Evolutionary conservation across 805 yeast genomes (phyloP), one percentile per base, ranked within the genome.

Genomic region (Jamesozyma piceae): DNA sequence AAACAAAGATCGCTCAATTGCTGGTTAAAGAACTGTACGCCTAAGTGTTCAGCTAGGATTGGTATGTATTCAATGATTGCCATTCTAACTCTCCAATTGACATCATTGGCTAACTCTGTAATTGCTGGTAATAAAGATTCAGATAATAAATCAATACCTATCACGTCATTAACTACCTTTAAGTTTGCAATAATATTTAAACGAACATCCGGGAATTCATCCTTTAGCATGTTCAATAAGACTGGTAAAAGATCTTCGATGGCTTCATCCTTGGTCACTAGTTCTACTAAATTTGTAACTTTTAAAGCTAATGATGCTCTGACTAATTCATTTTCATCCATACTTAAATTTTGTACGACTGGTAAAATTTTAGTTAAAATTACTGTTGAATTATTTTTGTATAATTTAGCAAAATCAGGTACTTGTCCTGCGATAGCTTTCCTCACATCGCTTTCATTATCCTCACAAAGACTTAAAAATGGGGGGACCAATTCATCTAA

Each of bases 1-100:
- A 92, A 76, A 57, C 96, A 92, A 53, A 92, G 71, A 39, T 84
- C 80, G 49, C 95, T 88, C 50, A 92, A 72, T 55, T 89, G 95
- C 60, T 86, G 84, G 63, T 92, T 92, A 66, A 92, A 92, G 57
- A 90, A 88, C 24, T 86, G 80, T 41, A 84, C 89, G 24, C 98
- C 98, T 46, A 92, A 72, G 66, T 92, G 97, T 55, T 84, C 83
- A 6, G 97, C 97, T 51, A 92, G 71, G 49, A 90, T 73, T 26
- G 99, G 99, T 51, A 89, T 87, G 66, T 92, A 92, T 62, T 92
- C 95, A 57, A 92, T 92, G 48, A 92, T 92, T 10, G 97, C 97
- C 60, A 92, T 73, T 60, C 97, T 79, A 24, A 92, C 97, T 58
- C 99, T 79, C 99, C 99, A 92, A 59, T 89, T 90, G 56, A 82